Base-by-base conservation (phyloP, 139 green algal genomes). In the Astrephomene gubernaculifera region DNA sequence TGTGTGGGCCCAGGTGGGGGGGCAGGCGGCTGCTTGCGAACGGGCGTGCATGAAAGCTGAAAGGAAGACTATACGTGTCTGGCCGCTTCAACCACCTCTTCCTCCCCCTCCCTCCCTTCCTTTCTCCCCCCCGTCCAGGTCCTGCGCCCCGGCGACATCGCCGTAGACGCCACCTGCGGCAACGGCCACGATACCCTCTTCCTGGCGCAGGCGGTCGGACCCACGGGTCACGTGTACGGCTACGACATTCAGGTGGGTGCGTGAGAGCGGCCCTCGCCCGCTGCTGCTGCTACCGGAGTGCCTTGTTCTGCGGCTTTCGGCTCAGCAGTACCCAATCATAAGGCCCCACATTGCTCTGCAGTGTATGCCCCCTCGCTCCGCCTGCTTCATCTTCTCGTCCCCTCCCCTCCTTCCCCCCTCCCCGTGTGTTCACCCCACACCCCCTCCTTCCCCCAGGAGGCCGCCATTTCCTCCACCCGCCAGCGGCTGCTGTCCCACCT, bases 101-200 rank as follows among this genome's bases (percentile, higher is more conserved):
- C 57, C 57, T 9, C 14, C 57, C 9, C 57, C 57, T 43, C 63
- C 63, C 63, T n/a, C n/a, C 29, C 63, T 29, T 33, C 6, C 53
- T 7, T 22, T 36, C 17, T 82, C 43, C 12, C 61, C 29, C 39
- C 41, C 36, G 4, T 1, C 9, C 60, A 92, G 71, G 78, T 95
- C 57, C 33, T 95, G 27, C 71, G 64, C 25, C 85, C 81, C 8
- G 94, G 94, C 1, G 92, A 96, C 41, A 83, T 43, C 0, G 91
- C 87, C 2, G 89, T 94, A 8, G 92, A 95, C 82, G 92, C 92
- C 43, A 95, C 92, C 2, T 90, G 82, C 67, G 94, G 94, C 35
- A 95, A 95, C 64, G 94, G 94, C 35, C 76, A 93, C 35, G 93
- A 96, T 82, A 94, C 90, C 0, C 52, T 95, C 4, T 93, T 83